phyloP scores from a whole-genome alignment of 1,139 yeast species.

The Geotrichum phurueaensis region DNA sequence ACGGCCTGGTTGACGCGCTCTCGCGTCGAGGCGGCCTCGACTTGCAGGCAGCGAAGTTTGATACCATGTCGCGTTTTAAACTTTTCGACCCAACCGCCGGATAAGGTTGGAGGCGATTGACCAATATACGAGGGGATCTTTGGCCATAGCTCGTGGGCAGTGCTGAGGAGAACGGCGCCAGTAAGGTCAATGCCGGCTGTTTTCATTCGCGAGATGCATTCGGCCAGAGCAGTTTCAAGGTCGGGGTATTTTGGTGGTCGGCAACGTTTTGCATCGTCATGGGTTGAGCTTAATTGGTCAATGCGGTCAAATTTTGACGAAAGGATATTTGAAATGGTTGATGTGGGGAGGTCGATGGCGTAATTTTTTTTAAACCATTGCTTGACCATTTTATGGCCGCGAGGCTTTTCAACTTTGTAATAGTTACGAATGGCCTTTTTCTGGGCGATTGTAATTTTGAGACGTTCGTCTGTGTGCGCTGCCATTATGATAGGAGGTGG shows the following conservation, averaged over 20 bases:
- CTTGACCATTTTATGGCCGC: conserved; percentile 17
- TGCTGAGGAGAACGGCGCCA: conserved; percentile 14
- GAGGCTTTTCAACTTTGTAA: conserved; percentile 12
- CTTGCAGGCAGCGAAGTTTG: conserved; percentile 14
- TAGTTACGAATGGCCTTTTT: conserved; percentile 18
- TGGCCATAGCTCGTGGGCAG: conserved; percentile 17
- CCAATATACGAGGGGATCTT: conserved; percentile 15
- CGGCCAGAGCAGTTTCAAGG: conserved; percentile 17
- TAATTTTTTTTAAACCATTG: conserved; percentile 17
- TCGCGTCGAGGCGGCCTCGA: conserved; percentile 18
- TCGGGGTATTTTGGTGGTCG: conserved; percentile 19
- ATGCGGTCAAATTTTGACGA: conserved; percentile 18
- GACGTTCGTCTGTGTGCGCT: conserved; percentile 17
- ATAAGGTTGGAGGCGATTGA: conserved; percentile 13
- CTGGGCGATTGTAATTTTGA: conserved; percentile 18
- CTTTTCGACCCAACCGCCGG: conserved; percentile 20
- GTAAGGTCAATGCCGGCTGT: conserved; percentile 16
- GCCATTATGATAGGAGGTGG: conserved; percentile 7
- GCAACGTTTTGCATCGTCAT: conserved; percentile 17
- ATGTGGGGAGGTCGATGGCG: conserved; percentile 15
- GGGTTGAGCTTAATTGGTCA: conserved; percentile 17
- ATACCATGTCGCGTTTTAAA: conserved; percentile 17
- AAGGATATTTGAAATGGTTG: conserved; percentile 19
- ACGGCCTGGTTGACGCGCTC: conserved; percentile 8
- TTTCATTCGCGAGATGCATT: conserved; percentile 13